Base-by-base conservation (phyloP, 257 asterid species). In the Solanum neorickii region DNA sequence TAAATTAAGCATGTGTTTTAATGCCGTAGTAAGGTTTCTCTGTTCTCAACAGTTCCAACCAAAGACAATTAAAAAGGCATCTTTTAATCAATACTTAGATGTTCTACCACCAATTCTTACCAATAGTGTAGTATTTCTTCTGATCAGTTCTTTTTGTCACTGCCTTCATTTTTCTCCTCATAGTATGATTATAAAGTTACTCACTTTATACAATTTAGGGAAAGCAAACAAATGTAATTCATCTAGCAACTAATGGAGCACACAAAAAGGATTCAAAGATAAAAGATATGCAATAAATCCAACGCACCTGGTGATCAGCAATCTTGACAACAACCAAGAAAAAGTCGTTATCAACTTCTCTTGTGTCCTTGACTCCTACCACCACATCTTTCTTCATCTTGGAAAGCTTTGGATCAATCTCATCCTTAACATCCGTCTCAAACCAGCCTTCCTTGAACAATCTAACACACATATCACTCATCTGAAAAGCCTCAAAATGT, bases 401-500 rank as follows among this genome's bases (percentile, higher is more conserved):
- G 6, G 99, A 96, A 75, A 96, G 89, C 93, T 95, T 95, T 12
- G 99, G 99, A 89, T 95, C 99, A 87, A 86, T 11, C 44, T 82
- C 90, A 92, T 91, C 98, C 86, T 91, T 93, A 12, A 91, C 44
- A 88, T 94, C 98, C 35, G 91, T 88, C 90, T 95, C 98, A 31
- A 96, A 96, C 98, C 98, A 95, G 10, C 91, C 98, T 89, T 96
- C 97, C 85, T 92, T 94, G 66, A 93, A 92, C 91, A 96, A 87
- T 89, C 94, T 88, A n/a, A 94, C 92, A 87, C 98, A 94, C 93
- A 93, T 91, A 91, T 96, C 98, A 87, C 96, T 96, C 95, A 95
- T 94, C 94, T 96, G 99, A 89, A 96, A 96, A 35, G 98, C 98
- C 95, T 96, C 99, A 37, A 96, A 96, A 87, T 96, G 99, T 90